Evolutionary conservation across 2,329 filamentous ascomycete genomes (phyloP), one percentile per base, ranked within the genome.

Genomic region (Xenosphaeropsis pyriputrescens): DNA sequence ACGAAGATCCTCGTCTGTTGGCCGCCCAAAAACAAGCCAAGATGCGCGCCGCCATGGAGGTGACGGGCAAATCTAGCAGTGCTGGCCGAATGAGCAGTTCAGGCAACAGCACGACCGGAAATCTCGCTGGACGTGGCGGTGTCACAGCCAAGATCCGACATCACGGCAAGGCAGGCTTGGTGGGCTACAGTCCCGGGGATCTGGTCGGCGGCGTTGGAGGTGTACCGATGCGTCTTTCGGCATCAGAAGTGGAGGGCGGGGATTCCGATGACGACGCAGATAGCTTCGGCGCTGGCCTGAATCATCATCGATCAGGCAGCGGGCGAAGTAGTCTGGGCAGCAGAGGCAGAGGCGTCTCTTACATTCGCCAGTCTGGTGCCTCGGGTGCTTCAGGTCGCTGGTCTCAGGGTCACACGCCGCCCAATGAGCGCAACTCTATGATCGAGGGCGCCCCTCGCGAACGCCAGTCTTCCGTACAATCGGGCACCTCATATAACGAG

Each of bases 231-330:
- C 79, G 91, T 32, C 67, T 98, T 44, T 93, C 85, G 56, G 89
- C 91, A n/a, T 93, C 84, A 36, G 91, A 98, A 58, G 84, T 96
- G 12, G 86, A 93, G 50, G 85, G 84, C 47, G 86, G 79, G 46
- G 85, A 88, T 49, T 85, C 79, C 53, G 83, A 85, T 37, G 82
- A 85, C 32, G 82, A 85, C 35, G 77, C 80, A 32, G 55, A 58
- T 47, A 46, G 62, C 55, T 45, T 45, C 48, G 58, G 63, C 47
- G 67, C 64, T 42, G 22, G 22, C 12, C 50, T 68, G 59, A 67
- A 76, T 45, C 81, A 88, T 58, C 74, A 75, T 44, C 67, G 82
- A 45, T 81, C 75, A 16, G 79, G 80, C 34, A 86, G 80, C 50
- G 81, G 81, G 15, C 70, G 81, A 45, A 85, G 78, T 56, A 86